Conservation (phyloP, 805 yeast species). For the Wickerhamiella siamensis region DNA sequence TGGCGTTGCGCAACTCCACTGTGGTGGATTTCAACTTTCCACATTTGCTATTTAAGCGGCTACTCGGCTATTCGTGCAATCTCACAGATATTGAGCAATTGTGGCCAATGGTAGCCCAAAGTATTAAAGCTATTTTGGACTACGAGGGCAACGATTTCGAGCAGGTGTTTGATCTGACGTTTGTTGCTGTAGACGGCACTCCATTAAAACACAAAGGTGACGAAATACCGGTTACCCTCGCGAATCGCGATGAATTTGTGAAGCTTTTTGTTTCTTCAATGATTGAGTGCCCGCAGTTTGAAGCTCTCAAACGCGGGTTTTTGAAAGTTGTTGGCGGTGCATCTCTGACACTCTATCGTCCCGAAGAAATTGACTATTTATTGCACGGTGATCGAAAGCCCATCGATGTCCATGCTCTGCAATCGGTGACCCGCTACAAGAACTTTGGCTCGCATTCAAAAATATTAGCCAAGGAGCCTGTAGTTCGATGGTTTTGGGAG, state of each 20-base stretch:
- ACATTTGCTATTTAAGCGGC: slow-evolving; percentile 55
- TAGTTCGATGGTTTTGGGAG: slow-evolving; percentile 81
- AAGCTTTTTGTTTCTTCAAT: slow-evolving; percentile 47
- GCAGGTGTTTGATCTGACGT: slow-evolving; percentile 39
- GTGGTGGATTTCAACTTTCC: slow-evolving; percentile 75
- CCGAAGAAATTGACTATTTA: slow-evolving; percentile 67
- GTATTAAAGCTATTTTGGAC: slow-evolving; percentile 34
- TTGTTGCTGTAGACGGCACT: slow-evolving; percentile 47
- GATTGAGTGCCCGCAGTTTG: slow-evolving; percentile 37
- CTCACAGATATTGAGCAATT: slow-evolving; percentile 54
- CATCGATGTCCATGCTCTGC: slow-evolving; percentile 51
- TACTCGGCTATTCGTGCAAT: slow-evolving; percentile 40
- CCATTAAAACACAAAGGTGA: slow-evolving; percentile 51
- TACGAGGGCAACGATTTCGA: slow-evolving; percentile 32
- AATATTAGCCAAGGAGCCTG: slow-evolving; percentile 18
- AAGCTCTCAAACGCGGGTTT: slow-evolving; percentile 57
- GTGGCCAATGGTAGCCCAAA: slow-evolving; percentile 51
- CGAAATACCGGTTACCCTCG: slow-evolving; percentile 37
- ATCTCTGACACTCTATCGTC: slow-evolving; percentile 63
- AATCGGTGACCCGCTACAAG: slow-evolving; percentile 56
- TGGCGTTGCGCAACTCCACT: slow-evolving; percentile 83
- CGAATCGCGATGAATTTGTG: slow-evolving; percentile 48
- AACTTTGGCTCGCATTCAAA: slow-evolving; percentile 41
- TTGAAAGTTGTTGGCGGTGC: slow-evolving; percentile 63
- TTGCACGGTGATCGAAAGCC: slow-evolving; percentile 64